Percentiles rank a stretch among this genome's conserved stretches.
Conservation (phyloP, 768 basidiomycete species). For the Lanmaoa rubissima region DNA sequence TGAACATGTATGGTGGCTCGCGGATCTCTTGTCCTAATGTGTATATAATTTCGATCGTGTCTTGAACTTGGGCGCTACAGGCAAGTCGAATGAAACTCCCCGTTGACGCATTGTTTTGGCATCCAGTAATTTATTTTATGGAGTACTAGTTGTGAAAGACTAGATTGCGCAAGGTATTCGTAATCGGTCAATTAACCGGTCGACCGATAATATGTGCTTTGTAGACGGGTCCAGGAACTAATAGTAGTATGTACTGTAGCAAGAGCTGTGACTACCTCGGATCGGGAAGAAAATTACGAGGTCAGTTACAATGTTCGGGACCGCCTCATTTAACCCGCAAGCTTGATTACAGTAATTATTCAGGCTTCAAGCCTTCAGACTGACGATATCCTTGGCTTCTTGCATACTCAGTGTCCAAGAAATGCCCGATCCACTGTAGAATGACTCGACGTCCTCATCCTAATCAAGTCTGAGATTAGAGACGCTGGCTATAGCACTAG, state of each 20-base stretch:
- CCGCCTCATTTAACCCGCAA: neutral
- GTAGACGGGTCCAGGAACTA: neutral
- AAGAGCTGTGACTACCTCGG: too few relatives aligned
- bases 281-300: neutral
- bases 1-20: constrained; percentile 2
- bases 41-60: neutral
- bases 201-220: neutral
- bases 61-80: neutral
- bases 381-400: constrained; percentile 71
- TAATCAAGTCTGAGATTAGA: constrained; percentile 30
- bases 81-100: neutral
- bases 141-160: neutral
- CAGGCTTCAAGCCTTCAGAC: constrained; percentile 45
- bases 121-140: too few relatives aligned
- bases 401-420: constrained; percentile 78
- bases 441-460: constrained; percentile 95
- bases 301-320: neutral
- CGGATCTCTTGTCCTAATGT: constrained; percentile 1
- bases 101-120: neutral
- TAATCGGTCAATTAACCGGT: neutral
- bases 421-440: constrained; percentile 91
- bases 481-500: neutral
- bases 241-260: neutral
- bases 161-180: neutral
- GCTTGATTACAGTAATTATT: neutral